Evolutionary conservation across 2,329 filamentous ascomycete genomes (phyloP).

Genomic region (Xylaria multiplex): DNA sequence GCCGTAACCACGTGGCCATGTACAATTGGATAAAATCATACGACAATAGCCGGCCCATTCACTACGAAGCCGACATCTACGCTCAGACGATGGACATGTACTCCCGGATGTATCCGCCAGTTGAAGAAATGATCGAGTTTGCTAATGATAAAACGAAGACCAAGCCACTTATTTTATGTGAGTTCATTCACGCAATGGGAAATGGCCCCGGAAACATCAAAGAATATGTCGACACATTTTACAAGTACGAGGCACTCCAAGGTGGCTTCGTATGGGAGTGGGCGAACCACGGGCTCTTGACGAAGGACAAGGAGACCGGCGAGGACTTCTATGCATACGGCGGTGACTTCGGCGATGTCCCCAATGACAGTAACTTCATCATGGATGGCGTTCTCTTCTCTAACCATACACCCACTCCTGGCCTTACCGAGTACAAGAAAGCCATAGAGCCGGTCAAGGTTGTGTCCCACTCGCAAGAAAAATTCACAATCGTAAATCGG

Average conservation of each 20-base stretch:
- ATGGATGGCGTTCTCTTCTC: conserved; percentile 61
- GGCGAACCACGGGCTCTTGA: conserved; percentile 63
- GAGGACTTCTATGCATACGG: conserved; percentile 55
- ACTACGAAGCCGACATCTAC: conserved; percentile 69
- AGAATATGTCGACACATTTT: conserved; percentile 72
- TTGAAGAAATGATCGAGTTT: conserved; percentile 54
- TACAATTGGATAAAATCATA: conserved; percentile 63
- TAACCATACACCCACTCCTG: conserved; percentile 58
- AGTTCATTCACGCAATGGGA: conserved; percentile 70
- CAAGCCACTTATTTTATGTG: conserved; percentile 65
- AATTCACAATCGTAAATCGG: conserved; percentile 50
- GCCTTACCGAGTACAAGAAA: conserved; percentile 58
- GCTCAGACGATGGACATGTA: conserved; percentile 68
- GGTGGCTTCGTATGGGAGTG: conserved; percentile 72
- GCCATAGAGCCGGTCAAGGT: conserved; percentile 59
- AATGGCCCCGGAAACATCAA: conserved; percentile 73
- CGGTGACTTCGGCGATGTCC: conserved; percentile 63
- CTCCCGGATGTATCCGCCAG: conserved; percentile 67
- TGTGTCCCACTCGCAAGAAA: conserved; percentile 49
- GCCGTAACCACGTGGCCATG: conserved; percentile 71
- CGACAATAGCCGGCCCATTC: conserved; percentile 66
- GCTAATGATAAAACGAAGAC: conserved; percentile 50
- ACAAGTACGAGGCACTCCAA: conserved; percentile 65
- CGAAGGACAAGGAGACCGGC: conserved; percentile 52
- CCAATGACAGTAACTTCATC: conserved; percentile 65